A percentile compares a stretch with the other conserved stretches of the same genome.
Evolutionary conservation across 2,329 filamentous ascomycete species (phyloP).

Genomic region (Blastomyces percursus): DNA sequence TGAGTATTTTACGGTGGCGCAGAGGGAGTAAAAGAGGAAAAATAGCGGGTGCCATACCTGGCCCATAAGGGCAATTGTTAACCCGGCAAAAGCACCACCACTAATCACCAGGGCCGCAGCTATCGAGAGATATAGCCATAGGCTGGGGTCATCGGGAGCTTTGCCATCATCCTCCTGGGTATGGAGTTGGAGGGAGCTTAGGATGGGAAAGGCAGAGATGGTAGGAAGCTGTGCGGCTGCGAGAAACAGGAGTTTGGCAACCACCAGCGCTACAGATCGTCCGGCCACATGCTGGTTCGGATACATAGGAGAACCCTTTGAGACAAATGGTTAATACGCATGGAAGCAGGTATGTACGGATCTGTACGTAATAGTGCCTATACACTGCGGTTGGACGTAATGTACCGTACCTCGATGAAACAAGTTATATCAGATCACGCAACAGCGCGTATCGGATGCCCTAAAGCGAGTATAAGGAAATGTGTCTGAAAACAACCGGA

Average conservation of each 20-base stretch:
- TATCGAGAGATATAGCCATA: constrained; percentile 72
- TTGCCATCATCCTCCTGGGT: constrained; percentile 35
- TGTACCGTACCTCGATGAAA: background rate
- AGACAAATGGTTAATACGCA: background rate
- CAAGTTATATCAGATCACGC: background rate
- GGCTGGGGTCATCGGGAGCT: constrained; percentile 48
- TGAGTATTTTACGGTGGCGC: background rate
- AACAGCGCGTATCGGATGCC: background rate
- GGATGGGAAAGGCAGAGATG: constrained; percentile 28
- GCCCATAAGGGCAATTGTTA: constrained; percentile 61
- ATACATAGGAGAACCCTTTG: constrained; percentile 12
- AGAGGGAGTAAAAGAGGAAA: background rate
- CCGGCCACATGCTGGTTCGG: constrained; percentile 26
- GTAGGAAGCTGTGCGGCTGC: constrained; percentile 29
- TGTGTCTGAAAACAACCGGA: background rate
- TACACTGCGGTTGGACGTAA: background rate
- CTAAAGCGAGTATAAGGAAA: background rate
- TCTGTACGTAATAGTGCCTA: background rate
- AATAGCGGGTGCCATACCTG: constrained; percentile 34
- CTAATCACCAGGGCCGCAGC: constrained; percentile 73
- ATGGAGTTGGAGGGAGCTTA: constrained; percentile 16
- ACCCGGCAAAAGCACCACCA: constrained; percentile 84
- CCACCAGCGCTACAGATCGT: constrained; percentile 30
- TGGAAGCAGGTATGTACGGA: background rate
- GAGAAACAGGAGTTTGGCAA: constrained; percentile 33